These are phyloP conservation scores for Penicillium crystallinum DNA, from an alignment of 495 filamentous ascomycete genomes.

Conservation along the genomic window DNA sequence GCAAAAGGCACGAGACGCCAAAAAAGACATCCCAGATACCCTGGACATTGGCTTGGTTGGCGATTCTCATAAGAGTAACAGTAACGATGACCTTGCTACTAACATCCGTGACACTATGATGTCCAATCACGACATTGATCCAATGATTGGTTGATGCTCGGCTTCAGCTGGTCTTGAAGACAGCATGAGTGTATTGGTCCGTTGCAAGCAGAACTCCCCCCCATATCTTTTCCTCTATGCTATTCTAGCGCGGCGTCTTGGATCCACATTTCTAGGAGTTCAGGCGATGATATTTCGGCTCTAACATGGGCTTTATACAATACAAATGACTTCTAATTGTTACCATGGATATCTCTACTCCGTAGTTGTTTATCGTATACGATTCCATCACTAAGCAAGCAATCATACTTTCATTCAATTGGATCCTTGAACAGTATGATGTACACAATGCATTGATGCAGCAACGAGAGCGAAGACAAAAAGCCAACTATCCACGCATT, in stretches of 20 bases:
- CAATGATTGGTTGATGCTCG: constrained; percentile 54
- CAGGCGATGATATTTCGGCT: neutral
- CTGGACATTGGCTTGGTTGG: constrained; percentile 65
- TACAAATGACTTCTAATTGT: no score
- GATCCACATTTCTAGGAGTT: constrained; percentile 2
- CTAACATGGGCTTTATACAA: neutral
- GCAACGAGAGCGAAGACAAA: neutral
- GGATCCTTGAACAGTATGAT: no score
- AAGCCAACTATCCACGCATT: neutral
- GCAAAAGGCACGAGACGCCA: constrained; percentile 63
- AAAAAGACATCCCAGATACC: constrained; percentile 66
- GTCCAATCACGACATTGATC: constrained; percentile 49
- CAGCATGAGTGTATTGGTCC: neutral
- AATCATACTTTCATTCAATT: no score
- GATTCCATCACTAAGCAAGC: no score
- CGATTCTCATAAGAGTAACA: constrained; percentile 31
- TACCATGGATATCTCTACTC: no score
- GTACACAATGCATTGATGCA: no score
- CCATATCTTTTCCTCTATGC: neutral
- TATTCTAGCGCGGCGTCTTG: constrained; percentile 18
- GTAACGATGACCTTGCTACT: constrained; percentile 24
- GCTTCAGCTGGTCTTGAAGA: neutral
- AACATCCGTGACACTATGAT: constrained; percentile 37
- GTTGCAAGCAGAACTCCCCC: neutral
- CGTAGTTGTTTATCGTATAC: no score